These are phyloP conservation scores for Scedosporium boydii DNA, from an alignment of 2,329 filamentous ascomycete genomes.

Conservation along the genomic window DNA sequence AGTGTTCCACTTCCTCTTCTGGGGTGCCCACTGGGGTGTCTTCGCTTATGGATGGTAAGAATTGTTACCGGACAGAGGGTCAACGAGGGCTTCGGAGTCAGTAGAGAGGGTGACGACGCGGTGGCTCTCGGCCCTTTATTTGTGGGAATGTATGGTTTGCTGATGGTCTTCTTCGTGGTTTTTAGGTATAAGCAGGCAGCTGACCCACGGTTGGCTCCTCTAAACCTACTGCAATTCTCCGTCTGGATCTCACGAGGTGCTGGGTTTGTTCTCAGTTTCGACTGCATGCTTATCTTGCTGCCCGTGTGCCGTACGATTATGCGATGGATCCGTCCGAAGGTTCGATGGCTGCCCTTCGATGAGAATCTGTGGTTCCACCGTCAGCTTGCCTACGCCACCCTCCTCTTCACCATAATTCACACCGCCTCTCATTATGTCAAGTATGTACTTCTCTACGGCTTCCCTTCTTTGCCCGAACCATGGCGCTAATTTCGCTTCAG, in stretches of 20 bases:
- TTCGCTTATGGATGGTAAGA: conserved; percentile 79
- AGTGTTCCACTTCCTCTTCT: conserved; percentile 73
- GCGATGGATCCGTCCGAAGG: conserved; percentile 73
- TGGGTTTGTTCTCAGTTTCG: conserved; percentile 73
- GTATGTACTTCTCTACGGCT: conserved; percentile 34
- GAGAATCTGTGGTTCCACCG: conserved; percentile 96
- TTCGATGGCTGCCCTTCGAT: conserved; percentile 84
- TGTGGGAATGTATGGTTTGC: not conserved
- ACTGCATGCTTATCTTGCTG: conserved; percentile 78
- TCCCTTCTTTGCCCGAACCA: conserved; percentile 7
- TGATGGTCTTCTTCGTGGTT: not conserved
- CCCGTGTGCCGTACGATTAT: conserved; percentile 92
- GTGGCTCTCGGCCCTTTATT: not conserved
- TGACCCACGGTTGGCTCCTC: conserved; percentile 58
- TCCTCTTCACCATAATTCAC: conserved; percentile 74
- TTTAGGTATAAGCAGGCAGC: conserved; percentile 66
- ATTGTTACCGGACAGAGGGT: not conserved
- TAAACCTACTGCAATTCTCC: conserved; percentile 77
- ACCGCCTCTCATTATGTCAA: conserved; percentile 86
- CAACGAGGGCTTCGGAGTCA: not conserved
- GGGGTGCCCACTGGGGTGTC: conserved; percentile 66
- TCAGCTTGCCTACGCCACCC: conserved; percentile 81
- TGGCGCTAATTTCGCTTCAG: conserved; percentile 29
- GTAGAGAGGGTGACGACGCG: too few species aligned
- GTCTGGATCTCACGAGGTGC: conserved; percentile 96